Conservation (phyloP, 208 protist species). For the Acanthamoeba lenticulata region DNA sequence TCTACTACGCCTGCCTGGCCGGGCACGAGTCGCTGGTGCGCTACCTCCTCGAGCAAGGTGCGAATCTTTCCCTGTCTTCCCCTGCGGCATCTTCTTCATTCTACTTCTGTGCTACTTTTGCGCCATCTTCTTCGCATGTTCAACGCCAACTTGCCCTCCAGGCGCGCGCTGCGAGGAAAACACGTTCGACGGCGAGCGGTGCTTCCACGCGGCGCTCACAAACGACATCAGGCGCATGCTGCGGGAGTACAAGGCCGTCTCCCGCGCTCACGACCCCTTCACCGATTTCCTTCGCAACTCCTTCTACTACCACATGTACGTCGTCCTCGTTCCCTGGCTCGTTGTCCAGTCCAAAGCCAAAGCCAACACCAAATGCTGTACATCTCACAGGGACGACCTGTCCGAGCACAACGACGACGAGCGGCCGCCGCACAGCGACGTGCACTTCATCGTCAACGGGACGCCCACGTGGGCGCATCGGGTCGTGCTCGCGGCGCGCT, state of each 20-base stretch:
- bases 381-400: neutral
- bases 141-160: neutral
- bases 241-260: constrained; percentile 23
- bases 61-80: neutral
- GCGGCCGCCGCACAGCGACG: neutral
- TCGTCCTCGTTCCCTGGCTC: no score
- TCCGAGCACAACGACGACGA: neutral
- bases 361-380: neutral
- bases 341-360: no score
- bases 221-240: constrained; percentile 49
- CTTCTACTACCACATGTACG: constrained; percentile 25
- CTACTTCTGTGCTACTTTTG: no score
- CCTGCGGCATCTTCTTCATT: neutral
- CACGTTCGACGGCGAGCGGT: constrained; percentile 56
- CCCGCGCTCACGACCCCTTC: constrained; percentile 34
- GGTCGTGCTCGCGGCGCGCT: no score
- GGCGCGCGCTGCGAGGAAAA: constrained; percentile 55
- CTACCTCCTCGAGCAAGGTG: constrained; percentile 45
- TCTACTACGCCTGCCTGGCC: constrained; percentile 34
- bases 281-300: constrained; percentile 11
- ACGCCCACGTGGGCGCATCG: neutral
- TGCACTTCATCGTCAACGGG: constrained; percentile 13
- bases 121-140: no score
- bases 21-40: constrained; percentile 32
- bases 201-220: constrained; percentile 30